phyloP scores from a whole-genome alignment of 495 filamentous ascomycete genomes.

The Annulohypoxylon stygium region DNA sequence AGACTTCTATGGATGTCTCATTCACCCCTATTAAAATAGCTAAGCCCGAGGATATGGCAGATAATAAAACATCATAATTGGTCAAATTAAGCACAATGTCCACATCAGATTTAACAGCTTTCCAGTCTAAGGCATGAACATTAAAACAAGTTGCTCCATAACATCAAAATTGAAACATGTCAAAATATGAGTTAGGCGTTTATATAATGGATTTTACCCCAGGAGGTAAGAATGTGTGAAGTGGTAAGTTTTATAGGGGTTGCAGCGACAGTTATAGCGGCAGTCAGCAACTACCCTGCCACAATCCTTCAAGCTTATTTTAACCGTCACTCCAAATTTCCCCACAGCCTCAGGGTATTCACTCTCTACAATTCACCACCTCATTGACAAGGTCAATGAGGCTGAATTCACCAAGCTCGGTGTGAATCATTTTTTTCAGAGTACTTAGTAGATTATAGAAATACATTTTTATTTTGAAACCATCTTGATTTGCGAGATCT shows the following conservation, averaged over 20 bases:
- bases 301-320: constrained; percentile 29
- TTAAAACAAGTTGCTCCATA: too few species aligned
- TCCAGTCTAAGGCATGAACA: too few species aligned
- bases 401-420: not conserved
- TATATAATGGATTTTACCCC: not conserved
- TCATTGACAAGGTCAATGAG: constrained; percentile 9
- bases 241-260: not conserved
- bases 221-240: not conserved
- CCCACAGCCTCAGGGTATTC: not conserved
- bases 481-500: not conserved
- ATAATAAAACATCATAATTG: too few species aligned
- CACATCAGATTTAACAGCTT: too few species aligned
- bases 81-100: too few species aligned
- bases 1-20: too few species aligned
- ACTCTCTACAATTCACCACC: not conserved
- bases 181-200: not conserved
- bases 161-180: not conserved
- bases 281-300: constrained; percentile 2
- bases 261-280: not conserved
- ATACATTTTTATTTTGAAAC: not conserved
- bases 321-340: constrained; percentile 23
- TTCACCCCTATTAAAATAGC: too few species aligned
- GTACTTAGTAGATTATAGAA: constrained; percentile 1
- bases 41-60: too few species aligned
- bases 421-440: not conserved